phyloP scores from a whole-genome alignment of 1,284 basidiomycete genomes.

The Apiotrichum brassicae region DNA sequence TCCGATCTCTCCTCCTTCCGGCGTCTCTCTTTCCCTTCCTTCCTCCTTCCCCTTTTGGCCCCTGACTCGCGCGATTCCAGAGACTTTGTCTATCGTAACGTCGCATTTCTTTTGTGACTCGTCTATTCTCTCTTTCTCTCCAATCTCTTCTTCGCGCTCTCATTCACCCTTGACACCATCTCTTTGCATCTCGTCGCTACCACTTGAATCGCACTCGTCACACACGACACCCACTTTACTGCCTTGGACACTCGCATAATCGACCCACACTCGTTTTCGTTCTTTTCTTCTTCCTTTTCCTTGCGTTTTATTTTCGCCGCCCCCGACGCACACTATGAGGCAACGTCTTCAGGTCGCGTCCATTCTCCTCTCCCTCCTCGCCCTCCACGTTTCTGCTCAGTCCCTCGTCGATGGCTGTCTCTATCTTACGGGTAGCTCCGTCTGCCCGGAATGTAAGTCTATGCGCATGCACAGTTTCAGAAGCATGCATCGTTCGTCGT shows the following conservation, averaged over 20 bases:
- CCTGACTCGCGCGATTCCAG: no score
- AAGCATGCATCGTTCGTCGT: no score
- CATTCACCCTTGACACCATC: not conserved
- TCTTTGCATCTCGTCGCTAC: not conserved
- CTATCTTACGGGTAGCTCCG: conserved; percentile 5
- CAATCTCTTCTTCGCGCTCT: not conserved
- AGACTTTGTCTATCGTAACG: no score
- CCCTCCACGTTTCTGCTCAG: not conserved
- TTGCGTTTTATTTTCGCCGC: not conserved
- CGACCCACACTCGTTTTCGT: not conserved
- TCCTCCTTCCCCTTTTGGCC: no score
- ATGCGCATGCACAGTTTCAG: no score
- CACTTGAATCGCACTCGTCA: not conserved
- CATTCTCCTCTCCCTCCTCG: not conserved
- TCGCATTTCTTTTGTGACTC: not conserved
- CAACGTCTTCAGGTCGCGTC: not conserved
- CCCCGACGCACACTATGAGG: not conserved
- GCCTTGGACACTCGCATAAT: not conserved
- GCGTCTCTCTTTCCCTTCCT: no score
- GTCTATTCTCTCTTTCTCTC: not conserved
- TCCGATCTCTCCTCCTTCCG: no score
- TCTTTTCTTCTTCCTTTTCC: not conserved
- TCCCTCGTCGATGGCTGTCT: conserved; percentile 2
- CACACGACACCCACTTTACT: not conserved
- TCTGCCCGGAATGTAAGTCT: conserved; percentile 9